Base-by-base conservation (phyloP, 2,329 filamentous ascomycete species). In the Penicillium sp. region DNA sequence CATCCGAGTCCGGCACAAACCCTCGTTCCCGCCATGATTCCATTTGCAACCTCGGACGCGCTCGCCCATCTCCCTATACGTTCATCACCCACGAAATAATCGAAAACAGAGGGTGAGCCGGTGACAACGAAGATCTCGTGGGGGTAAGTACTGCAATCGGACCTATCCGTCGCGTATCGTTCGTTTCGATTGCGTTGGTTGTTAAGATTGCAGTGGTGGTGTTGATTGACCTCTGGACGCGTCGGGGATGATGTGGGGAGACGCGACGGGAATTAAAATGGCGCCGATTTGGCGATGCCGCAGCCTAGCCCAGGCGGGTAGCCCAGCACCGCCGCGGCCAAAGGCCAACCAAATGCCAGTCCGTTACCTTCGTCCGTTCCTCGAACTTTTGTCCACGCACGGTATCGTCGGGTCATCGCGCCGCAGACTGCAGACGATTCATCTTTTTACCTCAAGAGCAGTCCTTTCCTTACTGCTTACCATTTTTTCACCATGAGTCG, bases 1-100 rank as follows among this genome's bases (percentile, higher is more conserved):
- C 78, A 63, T 84, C 82, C 48, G 82, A 83, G 71, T 84, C 82
- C 64, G 80, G 80, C 64, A 84, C 82, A 76, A 79, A 84, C 57
- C 82, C 82, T 74, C 79, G 77, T 71, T 79, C 75, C 71, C 78
- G 79, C 82, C 82, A 84, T 77, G 75, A 74, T 76, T 80, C 77
- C 77, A 79, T 80, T 77, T 73, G 73, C 70, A 67, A 69, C 62
- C 66, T 70, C 62, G 71, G 69, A 66, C 70, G 66, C 66, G 65
- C 69, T 72, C 61, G 67, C 72, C 75, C 76, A 78, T 78, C 65
- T 72, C 75, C 72, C 65, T 73, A 75, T 50, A 50, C 54, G 51
- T 56, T 65, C 73, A 75, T 75, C 38, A 55, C 69, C 26, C 63
- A 56, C 7, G 35, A 41, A 26, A 47, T 41, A 47, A 13, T 50